Conservation (phyloP, 129 eudicot genomes). For the Pulicaria dysenterica region DNA sequence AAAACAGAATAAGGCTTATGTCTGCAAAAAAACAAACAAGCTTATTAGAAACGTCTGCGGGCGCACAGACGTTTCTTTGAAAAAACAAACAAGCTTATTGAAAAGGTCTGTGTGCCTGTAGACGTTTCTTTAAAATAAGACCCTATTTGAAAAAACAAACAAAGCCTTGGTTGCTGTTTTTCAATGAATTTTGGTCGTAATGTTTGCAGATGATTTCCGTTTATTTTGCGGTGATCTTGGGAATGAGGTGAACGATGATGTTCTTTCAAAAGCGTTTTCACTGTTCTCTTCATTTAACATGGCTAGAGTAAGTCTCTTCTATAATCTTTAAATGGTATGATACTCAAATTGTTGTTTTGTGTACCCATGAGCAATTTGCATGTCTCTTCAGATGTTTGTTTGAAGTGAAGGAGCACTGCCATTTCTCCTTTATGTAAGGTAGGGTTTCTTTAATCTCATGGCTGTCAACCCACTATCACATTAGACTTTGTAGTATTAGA, state of each 20-base stretch:
- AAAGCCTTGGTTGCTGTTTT: background rate
- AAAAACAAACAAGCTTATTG: too few species aligned
- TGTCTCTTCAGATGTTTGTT: constrained; percentile 68
- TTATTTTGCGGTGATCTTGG: constrained; percentile 95
- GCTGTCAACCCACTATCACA: constrained; percentile 30
- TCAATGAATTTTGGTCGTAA: background rate
- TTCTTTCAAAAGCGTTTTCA: constrained; percentile 88
- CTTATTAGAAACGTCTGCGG: too few species aligned
- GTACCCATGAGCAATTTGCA: constrained; percentile 50
- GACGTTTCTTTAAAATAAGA: too few species aligned
- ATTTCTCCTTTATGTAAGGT: constrained; percentile 52
- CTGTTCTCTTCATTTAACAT: constrained; percentile 92
- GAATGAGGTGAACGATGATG: constrained; percentile 99
- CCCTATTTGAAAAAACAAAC: background rate
- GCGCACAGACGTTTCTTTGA: too few species aligned
- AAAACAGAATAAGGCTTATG: too few species aligned
- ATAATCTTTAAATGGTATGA: constrained; percentile 5
- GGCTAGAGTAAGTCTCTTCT: constrained; percentile 69
- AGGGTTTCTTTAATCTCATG: constrained; percentile 42
- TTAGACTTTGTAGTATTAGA: constrained; percentile 7
- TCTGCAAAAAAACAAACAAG: too few species aligned
- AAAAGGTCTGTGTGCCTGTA: too few species aligned
- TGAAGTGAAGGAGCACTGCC: constrained; percentile 71
- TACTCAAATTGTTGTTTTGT: constrained; percentile 33
- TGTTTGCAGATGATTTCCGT: constrained; percentile 78